Evolutionary conservation across 2,329 filamentous ascomycete species (phyloP).

Genomic region (Claviceps pazoutovae): DNA sequence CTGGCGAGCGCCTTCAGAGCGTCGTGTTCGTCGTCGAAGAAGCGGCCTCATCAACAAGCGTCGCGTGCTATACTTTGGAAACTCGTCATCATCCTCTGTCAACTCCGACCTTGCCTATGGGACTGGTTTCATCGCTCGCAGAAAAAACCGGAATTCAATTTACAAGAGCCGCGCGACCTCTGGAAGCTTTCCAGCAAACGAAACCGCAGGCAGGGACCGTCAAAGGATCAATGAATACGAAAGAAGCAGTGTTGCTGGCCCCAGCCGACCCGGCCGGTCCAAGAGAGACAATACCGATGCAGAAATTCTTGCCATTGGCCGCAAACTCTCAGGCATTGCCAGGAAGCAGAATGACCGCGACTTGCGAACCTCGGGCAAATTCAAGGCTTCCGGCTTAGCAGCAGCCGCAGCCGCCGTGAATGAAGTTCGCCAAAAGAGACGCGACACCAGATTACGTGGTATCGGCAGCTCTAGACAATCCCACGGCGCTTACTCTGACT

Average conservation of each 20-base stretch:
- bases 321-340: slow-evolving; percentile 39
- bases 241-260: background rate
- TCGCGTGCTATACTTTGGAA: slow-evolving; percentile 43
- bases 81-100: slow-evolving; percentile 53
- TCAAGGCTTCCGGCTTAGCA: slow-evolving; percentile 13
- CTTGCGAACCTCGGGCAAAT: slow-evolving; percentile 24
- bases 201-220: background rate
- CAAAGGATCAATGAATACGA: background rate
- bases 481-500: slow-evolving; percentile 16
- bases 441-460: slow-evolving; percentile 22
- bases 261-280: slow-evolving; percentile 4
- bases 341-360: slow-evolving; percentile 37
- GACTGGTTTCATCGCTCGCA: slow-evolving; percentile 37
- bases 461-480: slow-evolving; percentile 25
- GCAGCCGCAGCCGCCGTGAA: slow-evolving; percentile 28
- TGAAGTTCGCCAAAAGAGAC: slow-evolving; percentile 26
- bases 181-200: background rate
- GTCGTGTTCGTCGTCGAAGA: slow-evolving; percentile 25
- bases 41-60: slow-evolving; percentile 31
- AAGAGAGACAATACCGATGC: slow-evolving; percentile 34
- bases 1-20: slow-evolving; percentile 47
- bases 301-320: slow-evolving; percentile 42
- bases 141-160: slow-evolving; percentile 16
- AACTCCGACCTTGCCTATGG: slow-evolving; percentile 58
- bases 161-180: slow-evolving; percentile 1